Base-by-base conservation (phyloP, 768 basidiomycete species). In the Phaeotremella fagi region DNA sequence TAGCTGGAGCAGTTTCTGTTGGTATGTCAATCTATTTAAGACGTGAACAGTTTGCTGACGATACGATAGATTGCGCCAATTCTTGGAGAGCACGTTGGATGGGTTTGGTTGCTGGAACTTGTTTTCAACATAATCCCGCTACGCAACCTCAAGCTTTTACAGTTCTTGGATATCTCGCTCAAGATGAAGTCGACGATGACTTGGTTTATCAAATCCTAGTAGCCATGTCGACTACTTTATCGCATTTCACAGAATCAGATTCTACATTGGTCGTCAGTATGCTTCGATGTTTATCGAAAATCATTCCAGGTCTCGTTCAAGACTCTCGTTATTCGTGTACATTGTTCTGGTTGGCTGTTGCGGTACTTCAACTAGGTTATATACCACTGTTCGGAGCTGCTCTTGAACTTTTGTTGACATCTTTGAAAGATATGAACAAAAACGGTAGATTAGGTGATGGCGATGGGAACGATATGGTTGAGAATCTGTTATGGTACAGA, bases 21-120 rank as follows among this genome's bases (percentile, higher is more conserved):
- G 88, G 90, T 91, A 55, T 48, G 80, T 72, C 4, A 6, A 50
- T 20, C 50, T 88, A 88, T 85, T 11, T 73, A 89, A 2, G 15
- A 1, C 27, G 3, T 9, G 33, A n/a, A 35, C 45, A 38, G 20
- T 20, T 7, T 20, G 43, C 45, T 50, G 38, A 24, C 47, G 20
- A 7, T 9, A 23, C 25, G 28, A 22, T 48, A 71, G 69, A 71
- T 44, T 63, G 59, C 37, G 75, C 87, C 26, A 95, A 95, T 66
- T 82, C 87, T 2, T 95, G 91, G 91, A 82, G 86, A 54, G 88
- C 90, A 24, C 80, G 91, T 29, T 94, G 90, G 90, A 90, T 90
- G 86, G 84, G 88, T 36, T 72, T 95, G 52, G 83, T 90, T 14
- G 86, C 87, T 0, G 83, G 88, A 1, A 87, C 87, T 0, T 89